These are phyloP conservation scores for Brettanomyces custersianus DNA, from an alignment of 805 yeast genomes.

Conservation along the genomic window DNA sequence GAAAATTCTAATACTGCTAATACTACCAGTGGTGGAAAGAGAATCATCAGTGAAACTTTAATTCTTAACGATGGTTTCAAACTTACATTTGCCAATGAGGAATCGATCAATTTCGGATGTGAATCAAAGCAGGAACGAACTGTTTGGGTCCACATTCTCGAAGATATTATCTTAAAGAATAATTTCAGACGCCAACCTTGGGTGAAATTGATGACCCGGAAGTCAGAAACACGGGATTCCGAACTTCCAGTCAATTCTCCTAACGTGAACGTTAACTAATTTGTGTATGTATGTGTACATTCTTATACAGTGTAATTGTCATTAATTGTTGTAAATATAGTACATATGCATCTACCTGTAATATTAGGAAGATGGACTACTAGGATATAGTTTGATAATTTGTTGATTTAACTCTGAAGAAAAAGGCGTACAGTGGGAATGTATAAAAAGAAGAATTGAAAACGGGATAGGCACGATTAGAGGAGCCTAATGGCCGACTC, in stretches of 20 bases:
- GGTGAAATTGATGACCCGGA: conserved; percentile 23
- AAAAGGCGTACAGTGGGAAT: no score
- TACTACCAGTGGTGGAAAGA: conserved; percentile 10
- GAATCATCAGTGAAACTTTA: conserved; percentile 68
- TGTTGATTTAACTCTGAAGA: no score
- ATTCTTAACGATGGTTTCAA: conserved; percentile 68
- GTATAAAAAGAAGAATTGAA: no score
- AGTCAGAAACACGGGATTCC: not conserved
- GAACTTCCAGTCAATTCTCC: not conserved
- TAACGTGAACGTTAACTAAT: not conserved
- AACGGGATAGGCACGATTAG: no score
- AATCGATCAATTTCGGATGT: conserved; percentile 78
- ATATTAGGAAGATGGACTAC: no score
- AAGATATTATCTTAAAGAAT: conserved; percentile 37
- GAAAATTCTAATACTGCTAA: not conserved
- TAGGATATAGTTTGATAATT: no score
- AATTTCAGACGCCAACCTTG: conserved; percentile 28
- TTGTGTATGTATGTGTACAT: not conserved
- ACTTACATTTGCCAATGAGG: conserved; percentile 69
- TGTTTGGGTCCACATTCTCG: conserved; percentile 57
- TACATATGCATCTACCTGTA: no score
- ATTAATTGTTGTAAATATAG: no score
- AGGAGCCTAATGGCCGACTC: no score
- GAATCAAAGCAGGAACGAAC: conserved; percentile 53
- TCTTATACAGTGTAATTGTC: not conserved